Conservation (phyloP, 2,329 filamentous ascomycete genomes). For the Alternaria hordeiaustralica region DNA sequence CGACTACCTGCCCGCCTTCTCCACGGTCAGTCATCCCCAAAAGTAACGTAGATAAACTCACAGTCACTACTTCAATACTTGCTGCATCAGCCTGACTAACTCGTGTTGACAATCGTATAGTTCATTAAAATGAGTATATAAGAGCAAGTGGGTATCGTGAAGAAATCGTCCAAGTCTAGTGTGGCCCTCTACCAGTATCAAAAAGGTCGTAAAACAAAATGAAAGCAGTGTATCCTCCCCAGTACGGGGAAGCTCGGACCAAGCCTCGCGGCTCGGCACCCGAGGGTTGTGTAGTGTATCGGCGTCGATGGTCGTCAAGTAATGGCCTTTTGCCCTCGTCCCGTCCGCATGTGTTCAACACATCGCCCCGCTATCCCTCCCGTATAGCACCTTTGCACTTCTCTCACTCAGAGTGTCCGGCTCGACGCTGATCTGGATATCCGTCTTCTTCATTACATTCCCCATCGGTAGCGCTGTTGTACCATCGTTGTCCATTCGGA, state of each 20-base stretch:
- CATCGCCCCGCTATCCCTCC: neutral
- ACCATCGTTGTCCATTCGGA: constrained; percentile 21
- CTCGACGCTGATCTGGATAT: constrained; percentile 21
- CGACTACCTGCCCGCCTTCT: neutral
- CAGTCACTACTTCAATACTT: neutral
- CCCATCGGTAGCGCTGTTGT: neutral
- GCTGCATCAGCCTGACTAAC: neutral
- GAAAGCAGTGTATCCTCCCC: neutral
- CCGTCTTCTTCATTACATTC: constrained; percentile 28
- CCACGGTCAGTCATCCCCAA: neutral
- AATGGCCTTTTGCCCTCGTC: neutral
- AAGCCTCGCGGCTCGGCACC: neutral
- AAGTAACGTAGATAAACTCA: neutral
- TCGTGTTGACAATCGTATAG: neutral
- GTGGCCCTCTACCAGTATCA: neutral
- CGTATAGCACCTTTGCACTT: neutral
- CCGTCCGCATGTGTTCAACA: neutral
- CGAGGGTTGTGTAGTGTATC: neutral
- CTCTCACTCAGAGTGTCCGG: constrained; percentile 3
- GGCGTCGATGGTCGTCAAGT: neutral
- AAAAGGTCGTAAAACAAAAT: neutral
- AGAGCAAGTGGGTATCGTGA: neutral
- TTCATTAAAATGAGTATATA: neutral
- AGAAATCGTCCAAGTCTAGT: neutral
- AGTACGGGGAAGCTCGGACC: neutral